These are phyloP conservation scores for Penicillium canescens DNA, from an alignment of 495 filamentous ascomycete species.

Conservation along the genomic window DNA sequence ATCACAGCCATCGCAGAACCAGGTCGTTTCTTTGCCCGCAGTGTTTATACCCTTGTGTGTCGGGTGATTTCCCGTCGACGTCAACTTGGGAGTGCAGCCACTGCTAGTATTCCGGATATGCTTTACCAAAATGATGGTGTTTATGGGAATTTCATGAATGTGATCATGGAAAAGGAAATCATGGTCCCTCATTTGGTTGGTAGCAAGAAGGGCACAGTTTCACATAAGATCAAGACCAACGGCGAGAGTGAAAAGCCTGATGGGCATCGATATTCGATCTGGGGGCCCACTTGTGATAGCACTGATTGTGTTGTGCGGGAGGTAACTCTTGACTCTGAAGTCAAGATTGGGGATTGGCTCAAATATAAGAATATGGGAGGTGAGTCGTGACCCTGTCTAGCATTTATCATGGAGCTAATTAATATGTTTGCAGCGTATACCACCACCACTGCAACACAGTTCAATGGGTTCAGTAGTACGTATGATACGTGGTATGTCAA, in stretches of 20 bases:
- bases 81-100: conserved; percentile 13
- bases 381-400: background rate
- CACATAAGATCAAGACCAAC: background rate
- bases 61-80: conserved; percentile 29
- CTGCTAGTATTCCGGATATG: conserved; percentile 23
- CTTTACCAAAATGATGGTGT: conserved; percentile 39
- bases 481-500: conserved; percentile 17
- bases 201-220: background rate
- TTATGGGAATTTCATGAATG: conserved; percentile 35
- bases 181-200: conserved; percentile 14
- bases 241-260: background rate
- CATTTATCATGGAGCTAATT: background rate
- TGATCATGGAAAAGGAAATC: conserved; percentile 23
- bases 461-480: conserved; percentile 29
- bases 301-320: conserved; percentile 25
- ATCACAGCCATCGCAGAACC: conserved; percentile 33
- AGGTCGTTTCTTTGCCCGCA: conserved; percentile 30
- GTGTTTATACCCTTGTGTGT: conserved; percentile 28
- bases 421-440: conserved; percentile 21
- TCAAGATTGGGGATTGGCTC: conserved; percentile 36
- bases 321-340: conserved; percentile 18
- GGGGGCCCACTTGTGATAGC: conserved; percentile 40
- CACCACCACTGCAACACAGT: conserved; percentile 23
- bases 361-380: conserved; percentile 37
- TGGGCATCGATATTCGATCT: conserved; percentile 28